Evolutionary conservation across 1,139 yeast species (phyloP), one percentile per base, ranked within the genome.

Genomic region (Diutina neorugosa): DNA sequence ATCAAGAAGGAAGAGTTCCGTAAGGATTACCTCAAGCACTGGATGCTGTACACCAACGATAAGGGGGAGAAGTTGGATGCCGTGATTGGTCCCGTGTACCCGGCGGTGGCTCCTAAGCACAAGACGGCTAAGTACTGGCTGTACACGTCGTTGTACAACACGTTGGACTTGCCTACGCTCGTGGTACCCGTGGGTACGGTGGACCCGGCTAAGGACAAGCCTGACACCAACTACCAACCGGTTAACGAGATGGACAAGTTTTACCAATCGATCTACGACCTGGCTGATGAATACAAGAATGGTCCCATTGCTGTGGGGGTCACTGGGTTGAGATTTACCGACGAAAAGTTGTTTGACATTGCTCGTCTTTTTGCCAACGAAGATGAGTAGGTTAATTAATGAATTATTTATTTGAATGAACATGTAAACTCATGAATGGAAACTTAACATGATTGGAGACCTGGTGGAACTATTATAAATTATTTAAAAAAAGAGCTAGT

Each of bases 101-200:
- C 63, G 16, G 63, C 62, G n/a, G 60, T 60, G 16, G 63, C 66
- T 18, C 57, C 63, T 21, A 59, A 57, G 51, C 66, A 61, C 52
- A 53, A 58, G 42, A 60, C 63, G 2, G 57, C 60, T 8, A 61
- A 59, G 37, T 63, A 63, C 53, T 62, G 66, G 65, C 61, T 61
- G 5, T 64, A 63, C 53, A 57, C 65, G 9, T 55, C 58, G 20
- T 61, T 58, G 53, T 64, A 65, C 65, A 64, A 64, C 51, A 55
- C 61, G 11, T 57, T 64, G 47, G 67, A 64, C 53, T 63, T 61
- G 48, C 67, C 67, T 6, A 62, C 58, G 3, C 53, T 62, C 27
- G 63, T 60, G 1, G 59, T 62, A 47, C 67, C 67, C 8, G 62
- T 40, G 43, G 43, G 43, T 8, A 40, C 43, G 9, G 43, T 40